phyloP scores from a whole-genome alignment of 163 green algal species.

The Coccomyxa subellipsoidea region DNA sequence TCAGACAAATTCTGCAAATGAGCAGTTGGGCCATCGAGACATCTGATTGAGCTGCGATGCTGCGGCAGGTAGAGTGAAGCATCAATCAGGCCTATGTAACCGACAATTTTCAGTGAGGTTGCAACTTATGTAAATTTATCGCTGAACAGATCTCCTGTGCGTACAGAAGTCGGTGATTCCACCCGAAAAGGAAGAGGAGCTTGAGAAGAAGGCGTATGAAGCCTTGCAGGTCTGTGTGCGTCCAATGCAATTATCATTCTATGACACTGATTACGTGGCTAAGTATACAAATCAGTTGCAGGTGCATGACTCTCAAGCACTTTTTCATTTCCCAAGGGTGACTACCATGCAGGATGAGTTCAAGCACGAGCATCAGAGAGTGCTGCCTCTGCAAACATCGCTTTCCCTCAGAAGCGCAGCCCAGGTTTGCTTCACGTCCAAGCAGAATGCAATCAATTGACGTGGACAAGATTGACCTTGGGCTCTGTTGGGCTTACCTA shows the following conservation, averaged over 20 bases:
- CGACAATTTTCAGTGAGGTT: background rate
- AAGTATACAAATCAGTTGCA: too few relatives aligned
- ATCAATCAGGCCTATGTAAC: background rate
- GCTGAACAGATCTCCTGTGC: background rate
- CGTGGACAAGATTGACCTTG: too few relatives aligned
- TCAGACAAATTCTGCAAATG: too few relatives aligned
- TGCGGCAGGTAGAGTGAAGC: background rate
- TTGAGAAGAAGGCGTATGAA: background rate
- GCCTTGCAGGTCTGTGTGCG: background rate
- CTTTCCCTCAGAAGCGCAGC: background rate
- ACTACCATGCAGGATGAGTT: background rate
- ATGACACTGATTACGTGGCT: too few relatives aligned
- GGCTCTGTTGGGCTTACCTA: too few relatives aligned
- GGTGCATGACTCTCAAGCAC: too few relatives aligned
- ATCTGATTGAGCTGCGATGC: background rate
- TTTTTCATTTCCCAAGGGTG: background rate
- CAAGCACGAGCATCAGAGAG: background rate
- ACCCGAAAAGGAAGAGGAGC: background rate
- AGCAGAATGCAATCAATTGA: background rate
- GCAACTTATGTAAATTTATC: background rate
- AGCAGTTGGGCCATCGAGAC: too few relatives aligned
- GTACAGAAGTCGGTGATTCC: background rate
- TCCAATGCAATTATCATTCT: too few relatives aligned
- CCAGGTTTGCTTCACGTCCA: too few relatives aligned
- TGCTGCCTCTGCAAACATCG: background rate